Evolutionary conservation across 2,329 filamentous ascomycete species (phyloP).

Genomic region (Cercospora janseana): DNA sequence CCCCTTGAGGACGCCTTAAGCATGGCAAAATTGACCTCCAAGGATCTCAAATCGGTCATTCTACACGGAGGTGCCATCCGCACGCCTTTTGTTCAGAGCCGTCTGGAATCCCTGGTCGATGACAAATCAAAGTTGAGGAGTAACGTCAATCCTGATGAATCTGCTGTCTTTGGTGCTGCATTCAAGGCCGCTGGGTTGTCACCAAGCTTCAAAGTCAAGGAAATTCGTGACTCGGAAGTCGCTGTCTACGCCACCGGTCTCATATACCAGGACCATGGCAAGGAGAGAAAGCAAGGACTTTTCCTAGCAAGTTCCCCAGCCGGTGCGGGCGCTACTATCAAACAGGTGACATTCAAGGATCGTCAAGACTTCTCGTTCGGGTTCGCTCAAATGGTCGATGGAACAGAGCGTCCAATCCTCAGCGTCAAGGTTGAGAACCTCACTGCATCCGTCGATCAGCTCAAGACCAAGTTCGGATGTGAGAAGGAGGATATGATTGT

Average conservation of each 20-base stretch:
- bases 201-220: conserved; percentile 95
- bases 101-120: conserved; percentile 73
- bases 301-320: conserved; percentile 76
- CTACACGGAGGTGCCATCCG: conserved; percentile 86
- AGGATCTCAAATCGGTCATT: conserved; percentile 83
- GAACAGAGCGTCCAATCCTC: conserved; percentile 59
- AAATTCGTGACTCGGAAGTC: conserved; percentile 80
- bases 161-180: conserved; percentile 90
- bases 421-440: conserved; percentile 77
- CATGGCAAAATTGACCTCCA: conserved; percentile 67
- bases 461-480: conserved; percentile 78
- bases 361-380: conserved; percentile 75
- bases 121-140: conserved; percentile 76
- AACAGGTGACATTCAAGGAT: conserved; percentile 81
- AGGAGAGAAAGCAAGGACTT: conserved; percentile 74
- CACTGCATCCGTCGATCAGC: conserved; percentile 73
- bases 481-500: conserved; percentile 73
- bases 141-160: conserved; percentile 96
- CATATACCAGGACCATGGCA: conserved; percentile 65
- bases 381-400: conserved; percentile 70
- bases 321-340: conserved; percentile 60
- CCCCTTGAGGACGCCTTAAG: conserved; percentile 74
- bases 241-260: conserved; percentile 71
- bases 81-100: conserved; percentile 90
- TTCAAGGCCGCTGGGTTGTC: conserved; percentile 92